A percentile compares a stretch with the other conserved stretches of the same genome.
phyloP scores from a whole-genome alignment of 441 rosid genomes.

The Mallotus japonicus region DNA sequence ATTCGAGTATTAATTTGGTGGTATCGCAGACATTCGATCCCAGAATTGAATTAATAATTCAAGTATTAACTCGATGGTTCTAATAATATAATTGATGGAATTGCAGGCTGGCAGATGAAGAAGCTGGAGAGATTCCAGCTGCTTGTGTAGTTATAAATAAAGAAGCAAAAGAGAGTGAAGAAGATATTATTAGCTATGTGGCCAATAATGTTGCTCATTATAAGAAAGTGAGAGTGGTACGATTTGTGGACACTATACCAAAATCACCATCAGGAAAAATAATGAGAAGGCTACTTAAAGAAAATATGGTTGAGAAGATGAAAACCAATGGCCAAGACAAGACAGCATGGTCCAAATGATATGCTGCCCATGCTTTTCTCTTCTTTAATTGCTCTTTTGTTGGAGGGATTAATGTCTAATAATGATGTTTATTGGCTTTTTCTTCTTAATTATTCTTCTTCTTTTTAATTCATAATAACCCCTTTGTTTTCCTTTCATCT shows the following conservation, averaged over 20 bases:
- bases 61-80: no score
- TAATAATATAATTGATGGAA: neutral
- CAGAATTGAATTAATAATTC: no score
- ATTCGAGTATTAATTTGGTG: no score
- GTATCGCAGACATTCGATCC: no score
- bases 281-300: conserved; percentile 77
- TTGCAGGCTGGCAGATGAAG: conserved; percentile 77
- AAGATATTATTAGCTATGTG: conserved; percentile 64
- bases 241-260: conserved; percentile 76
- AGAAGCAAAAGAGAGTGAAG: conserved; percentile 59
- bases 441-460: neutral
- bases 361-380: neutral
- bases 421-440: conserved; percentile 11
- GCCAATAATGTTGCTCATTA: conserved; percentile 72
- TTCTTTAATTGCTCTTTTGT: neutral
- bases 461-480: neutral
- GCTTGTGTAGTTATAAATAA: conserved; percentile 74
- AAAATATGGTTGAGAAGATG: conserved; percentile 39
- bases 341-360: neutral
- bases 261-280: conserved; percentile 95
- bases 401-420: conserved; percentile 8
- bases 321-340: neutral
- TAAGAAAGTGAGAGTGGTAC: conserved; percentile 70
- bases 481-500: neutral
- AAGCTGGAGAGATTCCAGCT: conserved; percentile 89